Evolutionary conservation across 2,329 filamentous ascomycete genomes (phyloP), one percentile per base, ranked within the genome.

Genomic region (Hypomyces rosellus): DNA sequence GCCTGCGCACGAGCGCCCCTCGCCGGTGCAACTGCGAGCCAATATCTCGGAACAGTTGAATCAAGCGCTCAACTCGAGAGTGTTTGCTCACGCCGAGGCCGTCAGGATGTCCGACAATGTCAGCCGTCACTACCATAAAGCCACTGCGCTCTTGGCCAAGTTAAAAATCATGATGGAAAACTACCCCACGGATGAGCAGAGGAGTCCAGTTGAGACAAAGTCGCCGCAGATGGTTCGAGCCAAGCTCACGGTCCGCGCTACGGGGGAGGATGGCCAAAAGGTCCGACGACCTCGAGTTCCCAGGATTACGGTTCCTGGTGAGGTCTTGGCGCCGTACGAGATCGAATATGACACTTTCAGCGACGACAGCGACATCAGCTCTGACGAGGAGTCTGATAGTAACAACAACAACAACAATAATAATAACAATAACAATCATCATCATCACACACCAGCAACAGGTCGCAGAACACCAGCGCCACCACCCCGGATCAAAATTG

Each of bases 311-410:
- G 80, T 85, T 11, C 82, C 82, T 1, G 82, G 82, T 41, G 81
- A 85, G 61, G 82, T 85, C 8, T 70, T 85, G 43, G 81, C 82
- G 1, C 82, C 82, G 0, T 84, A 84, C 59, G 82, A 85, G 49
- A 66, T 84, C 20, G 80, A 83, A 52, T 83, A 82, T 61, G 80
- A 83, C 46, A 71, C 74, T 1, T 80, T 75, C 52, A 78, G 70
- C 43, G 77, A 76, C 18, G 74, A 74, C 13, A 77, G 72, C 56
- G 77, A 79, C 16, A 73, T 74, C 37, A 78, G 74, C 61, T 77
- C 74, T 2, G 75, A 76, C 18, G 73, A 76, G 8, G 75, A 78
- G 30, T 68, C 71, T 5, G 71, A 75, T 15, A 30, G 9, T 30
- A 30, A 30, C 8, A 30, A 30, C 6, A 4, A 30, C 6, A 30